Conservation (phyloP, 441 rosid genomes). For the Syzygium syzygioides region DNA sequence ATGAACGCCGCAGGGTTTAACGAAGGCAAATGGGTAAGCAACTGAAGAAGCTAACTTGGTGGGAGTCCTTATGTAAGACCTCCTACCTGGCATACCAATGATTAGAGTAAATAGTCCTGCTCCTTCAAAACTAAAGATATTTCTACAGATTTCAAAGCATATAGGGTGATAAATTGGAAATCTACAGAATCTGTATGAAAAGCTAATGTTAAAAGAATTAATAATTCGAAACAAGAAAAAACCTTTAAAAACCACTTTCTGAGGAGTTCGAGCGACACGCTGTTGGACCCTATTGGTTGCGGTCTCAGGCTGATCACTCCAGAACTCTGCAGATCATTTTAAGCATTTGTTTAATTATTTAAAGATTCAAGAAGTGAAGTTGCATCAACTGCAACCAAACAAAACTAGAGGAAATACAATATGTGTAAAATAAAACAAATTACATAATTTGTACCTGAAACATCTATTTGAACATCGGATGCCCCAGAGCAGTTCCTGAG, state of each 20-base stretch:
- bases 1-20: constrained; percentile 84
- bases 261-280: constrained; percentile 40
- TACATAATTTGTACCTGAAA: constrained; percentile 44
- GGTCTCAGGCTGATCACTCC: constrained; percentile 34
- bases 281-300: constrained; percentile 40
- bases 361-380: neutral
- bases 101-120: neutral
- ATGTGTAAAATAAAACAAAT: neutral
- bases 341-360: constrained; percentile 10
- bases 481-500: constrained; percentile 50
- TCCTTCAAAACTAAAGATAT: neutral
- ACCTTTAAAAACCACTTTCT: constrained; percentile 74
- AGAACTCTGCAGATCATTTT: constrained; percentile 35
- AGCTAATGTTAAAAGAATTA: neutral
- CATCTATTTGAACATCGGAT: constrained; percentile 60
- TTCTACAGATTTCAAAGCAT: neutral
- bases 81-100: constrained; percentile 40
- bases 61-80: constrained; percentile 51
- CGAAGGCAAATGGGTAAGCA: constrained; percentile 84
- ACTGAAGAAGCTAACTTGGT: constrained; percentile 68
- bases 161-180: neutral
- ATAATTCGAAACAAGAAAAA: neutral
- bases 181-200: neutral
- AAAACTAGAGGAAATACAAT: neutral
- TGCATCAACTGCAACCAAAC: neutral